Percentiles rank a stretch among this genome's conserved stretches.
phyloP scores from a whole-genome alignment of 2,329 filamentous ascomycete species.

The Rosellinia necatrix region DNA sequence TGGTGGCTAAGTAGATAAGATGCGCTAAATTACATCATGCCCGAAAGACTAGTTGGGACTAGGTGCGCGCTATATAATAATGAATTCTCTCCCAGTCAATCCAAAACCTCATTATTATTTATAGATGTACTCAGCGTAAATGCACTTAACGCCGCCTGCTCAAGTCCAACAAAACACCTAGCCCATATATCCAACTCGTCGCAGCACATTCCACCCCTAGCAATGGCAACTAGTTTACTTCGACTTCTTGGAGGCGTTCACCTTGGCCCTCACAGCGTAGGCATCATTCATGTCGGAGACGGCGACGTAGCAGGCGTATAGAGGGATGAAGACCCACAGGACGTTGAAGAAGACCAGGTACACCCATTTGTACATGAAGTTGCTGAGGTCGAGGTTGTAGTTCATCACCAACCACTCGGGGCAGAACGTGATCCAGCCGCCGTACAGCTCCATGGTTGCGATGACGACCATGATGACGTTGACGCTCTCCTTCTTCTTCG shows the following conservation, averaged over 20 bases:
- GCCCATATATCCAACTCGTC: too few relatives aligned
- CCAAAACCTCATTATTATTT: neutral
- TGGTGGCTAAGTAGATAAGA: too few relatives aligned
- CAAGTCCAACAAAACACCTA: too few relatives aligned
- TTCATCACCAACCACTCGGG: constrained; percentile 70
- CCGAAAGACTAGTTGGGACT: too few relatives aligned
- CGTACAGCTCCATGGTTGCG: constrained; percentile 69
- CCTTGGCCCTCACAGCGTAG: constrained; percentile 47
- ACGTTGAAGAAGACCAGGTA: constrained; percentile 72
- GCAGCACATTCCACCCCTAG: too few relatives aligned
- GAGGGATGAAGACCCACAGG: constrained; percentile 68
- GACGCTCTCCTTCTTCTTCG: constrained; percentile 56
- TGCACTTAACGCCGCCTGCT: too few relatives aligned
- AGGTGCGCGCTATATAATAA: too few relatives aligned
- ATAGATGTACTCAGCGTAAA: neutral
- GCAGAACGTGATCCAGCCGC: constrained; percentile 73
- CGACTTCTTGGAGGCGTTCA: constrained; percentile 30
- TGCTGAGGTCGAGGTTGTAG: constrained; percentile 65
- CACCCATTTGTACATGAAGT: constrained; percentile 71
- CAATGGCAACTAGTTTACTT: constrained; percentile 8
- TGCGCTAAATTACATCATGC: neutral
- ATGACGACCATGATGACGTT: constrained; percentile 68
- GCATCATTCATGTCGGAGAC: constrained; percentile 60
- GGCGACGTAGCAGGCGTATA: constrained; percentile 62
- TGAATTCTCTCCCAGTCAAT: too few relatives aligned